Evolutionary conservation across 805 yeast species (phyloP), one percentile per base, ranked within the genome.

Genomic region (Pichia sporocuriosa): DNA sequence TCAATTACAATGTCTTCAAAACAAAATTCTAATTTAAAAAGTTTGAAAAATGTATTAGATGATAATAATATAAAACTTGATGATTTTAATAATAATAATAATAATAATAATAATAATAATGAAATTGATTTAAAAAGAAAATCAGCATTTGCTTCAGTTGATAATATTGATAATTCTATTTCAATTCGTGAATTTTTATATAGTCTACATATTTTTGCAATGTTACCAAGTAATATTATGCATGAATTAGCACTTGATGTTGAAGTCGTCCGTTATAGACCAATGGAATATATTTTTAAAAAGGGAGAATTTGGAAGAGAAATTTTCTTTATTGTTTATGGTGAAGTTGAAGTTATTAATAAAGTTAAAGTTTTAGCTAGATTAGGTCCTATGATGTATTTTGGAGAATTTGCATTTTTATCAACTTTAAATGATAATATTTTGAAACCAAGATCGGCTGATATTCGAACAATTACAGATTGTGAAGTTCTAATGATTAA

Each of bases 371-470:
- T 71, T 1, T 56, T 77, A 29, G 87, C 84, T 4, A 67, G 85
- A 43, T 61, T 84, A 21, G 70, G 75, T 2, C 60, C 75, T 13
- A 85, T 84, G 17, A 71, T 78, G 26, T 81, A 79, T 59, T 81
- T 83, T 61, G 93, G 93, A 19, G 90, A 82, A 57, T 79, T 82
- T 80, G 74, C 85, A 0, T 83, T 82, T 50, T 59, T 83, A 32
- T 64, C 75, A 4, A 68, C 69, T 11, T 52, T 78, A 17, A 44
- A 58, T 30, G 54, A 53, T 25, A 46, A 46, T 39, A 48, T 9
- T 45, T 44, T 40, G 52, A 62, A 50, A 33, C 53, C 57, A 7
- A 61, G 89, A 49, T 72, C 79, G 32, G 89, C 88, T 0, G 75
- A 75, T 44, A 77, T 83, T 26, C 66, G 88, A 45, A 69, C 87